Conservation (phyloP, 441 rosid genomes). For the Geranium incanum region DNA sequence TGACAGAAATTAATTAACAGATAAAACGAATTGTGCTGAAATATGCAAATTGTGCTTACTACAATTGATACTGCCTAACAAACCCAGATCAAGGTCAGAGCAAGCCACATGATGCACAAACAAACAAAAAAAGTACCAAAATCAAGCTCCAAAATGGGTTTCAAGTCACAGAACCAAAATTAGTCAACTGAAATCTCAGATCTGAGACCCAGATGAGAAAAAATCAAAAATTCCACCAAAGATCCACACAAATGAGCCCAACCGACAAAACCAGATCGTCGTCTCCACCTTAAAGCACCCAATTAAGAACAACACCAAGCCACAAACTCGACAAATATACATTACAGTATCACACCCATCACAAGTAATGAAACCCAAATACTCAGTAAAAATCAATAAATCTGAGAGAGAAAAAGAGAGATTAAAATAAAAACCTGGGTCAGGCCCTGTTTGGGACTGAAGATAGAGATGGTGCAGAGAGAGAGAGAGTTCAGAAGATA, state of each 20-base stretch:
- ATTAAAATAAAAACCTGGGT: conserved; percentile 19
- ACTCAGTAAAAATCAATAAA: not conserved
- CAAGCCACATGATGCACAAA: conserved; percentile 10
- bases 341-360: not conserved
- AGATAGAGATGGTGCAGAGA: not conserved
- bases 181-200: conserved; percentile 21
- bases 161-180: conserved; percentile 10
- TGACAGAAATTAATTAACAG: not conserved
- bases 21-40: not conserved
- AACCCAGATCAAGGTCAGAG: conserved; percentile 27
- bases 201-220: conserved; percentile 24
- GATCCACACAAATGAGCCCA: conserved; percentile 28
- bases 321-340: not conserved
- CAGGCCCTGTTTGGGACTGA: not conserved
- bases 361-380: not conserved
- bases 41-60: not conserved
- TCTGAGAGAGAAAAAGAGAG: conserved; percentile 12
- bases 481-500: conserved; percentile 16
- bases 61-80: not conserved
- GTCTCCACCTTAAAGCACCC: conserved; percentile 3
- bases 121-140: conserved; percentile 12
- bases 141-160: conserved; percentile 1
- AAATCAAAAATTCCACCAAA: conserved; percentile 18
- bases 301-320: conserved; percentile 8
- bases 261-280: conserved; percentile 32